These are phyloP conservation scores for Neopestalotiopsis sp. DNA, from an alignment of 2,329 filamentous ascomycete species.

Conservation along the genomic window DNA sequence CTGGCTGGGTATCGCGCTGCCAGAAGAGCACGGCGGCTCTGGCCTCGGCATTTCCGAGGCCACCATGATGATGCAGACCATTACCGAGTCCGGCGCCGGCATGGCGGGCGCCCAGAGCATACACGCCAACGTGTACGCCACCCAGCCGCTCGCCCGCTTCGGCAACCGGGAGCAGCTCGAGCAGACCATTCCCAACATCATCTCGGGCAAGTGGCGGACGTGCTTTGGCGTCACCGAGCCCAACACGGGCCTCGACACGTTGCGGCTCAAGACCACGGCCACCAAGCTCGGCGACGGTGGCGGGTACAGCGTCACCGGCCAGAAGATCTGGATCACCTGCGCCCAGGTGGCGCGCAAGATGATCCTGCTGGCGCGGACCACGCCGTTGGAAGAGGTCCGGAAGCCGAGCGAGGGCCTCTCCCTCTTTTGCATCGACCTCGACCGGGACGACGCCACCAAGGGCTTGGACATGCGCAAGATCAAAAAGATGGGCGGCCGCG, in stretches of 20 bases:
- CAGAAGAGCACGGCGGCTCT: constrained; percentile 74
- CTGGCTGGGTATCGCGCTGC: constrained; percentile 82
- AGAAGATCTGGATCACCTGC: constrained; percentile 91
- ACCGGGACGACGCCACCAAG: constrained; percentile 53
- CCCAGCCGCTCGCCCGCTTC: constrained; percentile 76
- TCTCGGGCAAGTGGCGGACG: constrained; percentile 71
- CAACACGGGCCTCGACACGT: constrained; percentile 78
- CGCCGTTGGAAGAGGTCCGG: constrained; percentile 66
- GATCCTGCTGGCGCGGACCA: constrained; percentile 81
- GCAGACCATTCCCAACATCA: constrained; percentile 70
- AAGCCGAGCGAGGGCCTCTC: constrained; percentile 79
- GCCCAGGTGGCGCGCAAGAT: constrained; percentile 84
- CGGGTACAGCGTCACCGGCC: constrained; percentile 71
- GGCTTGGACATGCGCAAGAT: constrained; percentile 73
- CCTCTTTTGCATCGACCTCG: constrained; percentile 80
- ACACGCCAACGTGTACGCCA: constrained; percentile 74
- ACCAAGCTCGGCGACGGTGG: constrained; percentile 56
- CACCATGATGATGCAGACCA: constrained; percentile 87
- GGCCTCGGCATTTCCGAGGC: constrained; percentile 81
- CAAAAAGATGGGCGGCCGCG: constrained; percentile 83
- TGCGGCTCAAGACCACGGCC: constrained; percentile 71
- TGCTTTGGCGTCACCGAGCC: constrained; percentile 90
- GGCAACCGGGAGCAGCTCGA: constrained; percentile 68
- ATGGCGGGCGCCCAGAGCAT: constrained; percentile 73
- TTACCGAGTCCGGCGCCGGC: constrained; percentile 77